These are phyloP conservation scores for Erysiphe pulchra DNA, from an alignment of 2,329 filamentous ascomycete genomes.

Conservation along the genomic window DNA sequence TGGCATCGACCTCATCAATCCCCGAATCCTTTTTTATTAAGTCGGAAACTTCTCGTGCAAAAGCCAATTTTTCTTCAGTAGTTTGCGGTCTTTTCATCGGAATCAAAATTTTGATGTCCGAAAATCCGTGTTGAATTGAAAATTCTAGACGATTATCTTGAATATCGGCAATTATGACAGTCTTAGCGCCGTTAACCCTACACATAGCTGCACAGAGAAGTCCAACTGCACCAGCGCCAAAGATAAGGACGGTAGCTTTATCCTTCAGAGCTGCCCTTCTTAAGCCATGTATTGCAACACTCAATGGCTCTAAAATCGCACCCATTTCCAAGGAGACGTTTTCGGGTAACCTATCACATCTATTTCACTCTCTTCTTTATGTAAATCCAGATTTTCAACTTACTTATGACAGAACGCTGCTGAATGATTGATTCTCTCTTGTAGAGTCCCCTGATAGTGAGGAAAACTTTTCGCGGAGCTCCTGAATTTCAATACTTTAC, in stretches of 20 bases:
- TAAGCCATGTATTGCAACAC: constrained; percentile 69
- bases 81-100: constrained; percentile 11
- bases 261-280: constrained; percentile 55
- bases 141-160: constrained; percentile 69
- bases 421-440: constrained; percentile 49
- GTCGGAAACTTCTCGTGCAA: constrained; percentile 14
- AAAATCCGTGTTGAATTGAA: constrained; percentile 21
- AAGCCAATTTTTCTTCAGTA: constrained; percentile 12
- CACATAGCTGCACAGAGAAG: constrained; percentile 20
- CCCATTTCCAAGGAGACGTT: constrained; percentile 77
- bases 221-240: constrained; percentile 83
- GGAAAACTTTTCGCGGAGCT: constrained; percentile 14
- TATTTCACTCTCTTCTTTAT: neutral
- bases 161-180: constrained; percentile 83
- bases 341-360: constrained; percentile 17
- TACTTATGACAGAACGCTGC: constrained; percentile 85
- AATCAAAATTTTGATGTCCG: constrained; percentile 11
- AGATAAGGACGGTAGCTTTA: constrained; percentile 66
- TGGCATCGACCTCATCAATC: constrained; percentile 35
- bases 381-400: neutral
- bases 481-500: constrained; percentile 26
- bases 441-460: constrained; percentile 14
- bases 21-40: constrained; percentile 28
- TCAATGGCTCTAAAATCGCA: constrained; percentile 70
- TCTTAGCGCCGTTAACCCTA: constrained; percentile 56